phyloP scores from a whole-genome alignment of 2,329 filamentous ascomycete species.

The Cordyceps cateniannulata region DNA sequence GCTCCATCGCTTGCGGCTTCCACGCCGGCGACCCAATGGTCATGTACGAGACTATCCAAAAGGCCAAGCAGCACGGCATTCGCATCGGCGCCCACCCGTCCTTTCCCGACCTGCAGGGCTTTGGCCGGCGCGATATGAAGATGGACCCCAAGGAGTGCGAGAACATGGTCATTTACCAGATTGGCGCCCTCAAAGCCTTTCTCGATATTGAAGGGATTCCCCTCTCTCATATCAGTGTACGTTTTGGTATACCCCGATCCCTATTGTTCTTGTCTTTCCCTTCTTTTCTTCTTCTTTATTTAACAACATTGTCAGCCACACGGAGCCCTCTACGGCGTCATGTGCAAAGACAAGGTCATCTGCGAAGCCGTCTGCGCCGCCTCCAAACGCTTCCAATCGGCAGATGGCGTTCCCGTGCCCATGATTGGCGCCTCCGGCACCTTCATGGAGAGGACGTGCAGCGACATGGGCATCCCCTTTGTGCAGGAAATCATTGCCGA shows the following conservation, averaged over 20 bases:
- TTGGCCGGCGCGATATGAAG: conserved; percentile 12
- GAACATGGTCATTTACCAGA: conserved; percentile 13
- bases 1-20: conserved; percentile 13
- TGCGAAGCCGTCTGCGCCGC: conserved; percentile 3
- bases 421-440: conserved; percentile 6
- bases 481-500: conserved; percentile 7
- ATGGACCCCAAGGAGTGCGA: conserved; percentile 11
- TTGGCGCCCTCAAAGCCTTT: conserved; percentile 11
- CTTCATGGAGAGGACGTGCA: conserved; percentile 3
- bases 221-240: conserved; percentile 10
- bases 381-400: not conserved
- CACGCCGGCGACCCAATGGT: conserved; percentile 13
- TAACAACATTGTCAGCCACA: not conserved
- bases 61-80: conserved; percentile 7
- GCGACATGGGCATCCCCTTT: not conserved
- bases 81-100: conserved; percentile 13
- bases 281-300: no score
- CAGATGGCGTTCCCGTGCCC: not conserved
- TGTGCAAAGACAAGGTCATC: conserved; percentile 2
- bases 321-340: conserved; percentile 3
- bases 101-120: conserved; percentile 10
- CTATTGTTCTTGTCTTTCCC: not conserved
- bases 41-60: conserved; percentile 10
- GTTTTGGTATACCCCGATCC: not conserved
- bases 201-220: conserved; percentile 19